Evolutionary conservation across 192 early-diverging fungal genomes (phyloP).

Genomic region (Dimargaris xerosporica): DNA sequence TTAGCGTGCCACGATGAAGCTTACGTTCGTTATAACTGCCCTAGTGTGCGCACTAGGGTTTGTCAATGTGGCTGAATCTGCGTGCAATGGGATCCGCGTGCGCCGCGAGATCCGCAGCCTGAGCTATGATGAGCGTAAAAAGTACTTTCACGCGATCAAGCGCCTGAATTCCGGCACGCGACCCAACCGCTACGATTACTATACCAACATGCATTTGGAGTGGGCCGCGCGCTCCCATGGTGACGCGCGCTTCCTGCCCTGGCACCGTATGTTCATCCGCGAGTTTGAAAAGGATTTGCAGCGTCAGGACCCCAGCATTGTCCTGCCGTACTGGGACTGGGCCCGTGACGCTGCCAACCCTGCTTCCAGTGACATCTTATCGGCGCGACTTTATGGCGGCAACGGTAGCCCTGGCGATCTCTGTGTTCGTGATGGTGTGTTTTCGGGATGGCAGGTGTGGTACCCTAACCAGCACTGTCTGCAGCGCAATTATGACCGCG

Average conservation of each 20-base stretch:
- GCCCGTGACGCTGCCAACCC: slow-evolving; percentile 32
- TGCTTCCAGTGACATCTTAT: slow-evolving; percentile 20
- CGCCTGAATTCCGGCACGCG: background rate
- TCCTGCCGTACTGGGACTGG: slow-evolving; percentile 57
- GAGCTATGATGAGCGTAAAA: background rate
- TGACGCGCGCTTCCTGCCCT: slow-evolving; percentile 24
- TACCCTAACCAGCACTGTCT: slow-evolving; percentile 13
- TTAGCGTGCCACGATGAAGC: too few species aligned
- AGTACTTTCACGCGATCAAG: slow-evolving; percentile 9
- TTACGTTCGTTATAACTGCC: too few species aligned
- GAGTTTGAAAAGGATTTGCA: slow-evolving; percentile 34
- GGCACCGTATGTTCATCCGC: slow-evolving; percentile 34
- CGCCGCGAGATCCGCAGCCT: slow-evolving; percentile 11
- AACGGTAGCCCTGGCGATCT: slow-evolving; percentile 21
- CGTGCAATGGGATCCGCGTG: too few species aligned
- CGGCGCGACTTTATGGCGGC: slow-evolving; percentile 22
- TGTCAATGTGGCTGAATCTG: too few species aligned
- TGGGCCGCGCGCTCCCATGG: background rate
- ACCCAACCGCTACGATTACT: slow-evolving; percentile 1
- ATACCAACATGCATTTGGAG: background rate
- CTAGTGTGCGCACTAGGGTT: too few species aligned
- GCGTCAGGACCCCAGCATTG: slow-evolving; percentile 27
- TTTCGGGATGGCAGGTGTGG: slow-evolving; percentile 28
- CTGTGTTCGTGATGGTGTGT: slow-evolving; percentile 35
- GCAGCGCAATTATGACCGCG: slow-evolving; percentile 4